Percentiles rank a stretch among this genome's conserved stretches.
Conservation (phyloP, 176 grass and related monocot genomes). For the Zizania latifolia region DNA sequence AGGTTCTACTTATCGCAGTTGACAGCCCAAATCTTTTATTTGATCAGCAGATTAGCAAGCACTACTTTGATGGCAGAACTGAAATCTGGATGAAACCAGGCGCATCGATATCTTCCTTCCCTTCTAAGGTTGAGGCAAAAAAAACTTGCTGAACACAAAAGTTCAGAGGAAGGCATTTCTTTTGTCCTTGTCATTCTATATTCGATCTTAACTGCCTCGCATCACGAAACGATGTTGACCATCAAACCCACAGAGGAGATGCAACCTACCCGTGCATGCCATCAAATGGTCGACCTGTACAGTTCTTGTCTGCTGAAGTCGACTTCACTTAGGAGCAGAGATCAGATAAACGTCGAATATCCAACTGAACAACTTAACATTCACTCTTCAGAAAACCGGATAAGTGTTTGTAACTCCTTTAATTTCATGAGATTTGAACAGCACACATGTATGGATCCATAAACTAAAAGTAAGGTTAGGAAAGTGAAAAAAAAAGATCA, state of each 20-base stretch:
- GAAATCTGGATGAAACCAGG: background rate
- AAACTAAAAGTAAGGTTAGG: background rate
- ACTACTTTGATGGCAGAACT: background rate
- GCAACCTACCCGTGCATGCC: background rate
- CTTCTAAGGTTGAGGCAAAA: background rate
- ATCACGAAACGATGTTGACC: background rate
- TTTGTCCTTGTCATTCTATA: background rate
- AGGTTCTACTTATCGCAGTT: background rate
- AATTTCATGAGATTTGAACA: background rate
- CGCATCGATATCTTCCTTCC: background rate
- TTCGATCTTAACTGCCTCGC: background rate
- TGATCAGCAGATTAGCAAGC: too few species aligned
- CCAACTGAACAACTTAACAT: background rate
- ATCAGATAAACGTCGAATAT: background rate
- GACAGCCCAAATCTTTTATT: too few species aligned
- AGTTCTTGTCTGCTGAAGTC: background rate
- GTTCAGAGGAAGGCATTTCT: background rate
- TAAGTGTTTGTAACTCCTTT: background rate
- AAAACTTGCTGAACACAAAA: constrained; percentile 2
- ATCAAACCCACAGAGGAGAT: background rate
- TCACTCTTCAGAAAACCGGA: background rate
- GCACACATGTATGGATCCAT: background rate
- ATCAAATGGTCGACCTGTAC: too few species aligned
- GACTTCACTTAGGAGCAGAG: background rate
- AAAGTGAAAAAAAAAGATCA: background rate